Evolutionary conservation across 495 filamentous ascomycete species (phyloP).

Genomic region (Penicillium bovifimosum): DNA sequence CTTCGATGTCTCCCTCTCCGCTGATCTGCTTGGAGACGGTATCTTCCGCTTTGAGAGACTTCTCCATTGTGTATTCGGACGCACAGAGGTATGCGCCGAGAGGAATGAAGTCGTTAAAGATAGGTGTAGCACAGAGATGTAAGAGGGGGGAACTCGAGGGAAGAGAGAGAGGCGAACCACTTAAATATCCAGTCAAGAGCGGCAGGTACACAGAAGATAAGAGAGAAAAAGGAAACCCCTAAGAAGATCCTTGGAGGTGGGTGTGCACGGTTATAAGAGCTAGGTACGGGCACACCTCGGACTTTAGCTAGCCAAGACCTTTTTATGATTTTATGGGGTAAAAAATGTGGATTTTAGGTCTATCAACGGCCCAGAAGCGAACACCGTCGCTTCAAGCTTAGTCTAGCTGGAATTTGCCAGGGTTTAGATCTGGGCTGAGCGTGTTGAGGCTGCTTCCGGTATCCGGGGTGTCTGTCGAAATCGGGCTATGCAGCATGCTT

Average conservation of each 20-base stretch:
- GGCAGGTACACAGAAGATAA: not conserved
- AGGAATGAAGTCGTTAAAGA: not conserved
- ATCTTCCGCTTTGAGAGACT: conserved; percentile 11
- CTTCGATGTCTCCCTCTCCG: conserved; percentile 26
- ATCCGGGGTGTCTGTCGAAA: not conserved
- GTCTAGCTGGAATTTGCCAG: not conserved
- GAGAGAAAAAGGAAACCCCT: not conserved
- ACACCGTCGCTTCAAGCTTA: not conserved
- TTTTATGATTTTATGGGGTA: not conserved
- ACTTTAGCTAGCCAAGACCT: not conserved
- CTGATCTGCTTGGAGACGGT: conserved; percentile 8
- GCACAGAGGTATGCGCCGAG: not conserved
- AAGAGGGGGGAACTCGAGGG: not conserved
- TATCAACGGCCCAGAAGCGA: not conserved
- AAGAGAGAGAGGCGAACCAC: not conserved
- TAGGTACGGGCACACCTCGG: not conserved
- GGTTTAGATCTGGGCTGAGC: not conserved
- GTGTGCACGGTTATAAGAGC: not conserved
- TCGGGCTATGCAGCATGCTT: not conserved
- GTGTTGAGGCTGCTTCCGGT: not conserved
- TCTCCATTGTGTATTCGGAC: conserved; percentile 2
- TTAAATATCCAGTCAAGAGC: not conserved
- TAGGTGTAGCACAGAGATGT: not conserved
- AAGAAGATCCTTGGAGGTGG: not conserved
- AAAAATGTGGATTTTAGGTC: not conserved